Evolutionary conservation across 176 grass and related monocot species (phyloP).

Genomic region (Themeda triandra): DNA sequence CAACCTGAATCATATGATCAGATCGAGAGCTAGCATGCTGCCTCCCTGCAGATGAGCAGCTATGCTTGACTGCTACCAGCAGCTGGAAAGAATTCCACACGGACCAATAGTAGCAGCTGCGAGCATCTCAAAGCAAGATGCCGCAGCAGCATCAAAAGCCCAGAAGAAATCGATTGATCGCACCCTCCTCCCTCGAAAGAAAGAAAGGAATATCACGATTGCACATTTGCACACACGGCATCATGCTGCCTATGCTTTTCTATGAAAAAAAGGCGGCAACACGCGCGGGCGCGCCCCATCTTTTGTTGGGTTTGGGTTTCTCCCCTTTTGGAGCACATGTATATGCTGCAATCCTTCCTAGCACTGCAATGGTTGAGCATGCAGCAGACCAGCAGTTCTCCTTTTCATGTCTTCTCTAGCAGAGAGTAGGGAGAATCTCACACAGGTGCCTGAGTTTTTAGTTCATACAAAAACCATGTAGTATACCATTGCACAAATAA

Average conservation of each 20-base stretch:
- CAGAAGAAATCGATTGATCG: neutral
- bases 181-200: slow-evolving; percentile 17
- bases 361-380: neutral
- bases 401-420: slow-evolving; percentile 28
- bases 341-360: slow-evolving; percentile 1
- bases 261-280: slow-evolving; percentile 21
- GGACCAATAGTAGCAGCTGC: neutral
- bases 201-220: slow-evolving; percentile 13
- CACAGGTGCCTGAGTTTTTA: neutral
- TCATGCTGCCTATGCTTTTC: slow-evolving; percentile 34
- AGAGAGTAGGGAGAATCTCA: neutral
- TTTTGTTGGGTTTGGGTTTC: neutral
- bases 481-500: neutral
- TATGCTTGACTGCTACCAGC: neutral
- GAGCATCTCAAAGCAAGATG: neutral
- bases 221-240: neutral
- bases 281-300: neutral
- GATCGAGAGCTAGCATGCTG: neutral
- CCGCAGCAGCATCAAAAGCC: neutral
- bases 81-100: neutral
- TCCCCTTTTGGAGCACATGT: slow-evolving; percentile 2
- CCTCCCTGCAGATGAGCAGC: neutral
- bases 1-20: neutral
- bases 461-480: neutral
- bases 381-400: neutral